Evolutionary conservation across 352 stramenopile species (phyloP).

Genomic region (Pythium rhizo-oryzae): DNA sequence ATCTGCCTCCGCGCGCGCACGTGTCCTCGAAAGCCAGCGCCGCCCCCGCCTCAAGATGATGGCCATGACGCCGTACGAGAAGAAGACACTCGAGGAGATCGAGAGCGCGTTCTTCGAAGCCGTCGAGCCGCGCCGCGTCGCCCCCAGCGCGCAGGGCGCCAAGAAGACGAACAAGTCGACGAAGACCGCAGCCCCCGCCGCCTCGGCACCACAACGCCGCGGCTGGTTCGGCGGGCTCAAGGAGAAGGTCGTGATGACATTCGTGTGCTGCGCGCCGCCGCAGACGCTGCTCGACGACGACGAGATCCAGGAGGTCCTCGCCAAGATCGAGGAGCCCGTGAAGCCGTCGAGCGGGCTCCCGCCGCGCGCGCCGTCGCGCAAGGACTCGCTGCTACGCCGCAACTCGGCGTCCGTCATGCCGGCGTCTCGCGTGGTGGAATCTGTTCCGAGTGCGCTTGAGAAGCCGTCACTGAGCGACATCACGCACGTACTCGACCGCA

Average conservation of each 20-base stretch:
- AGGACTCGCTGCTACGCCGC: constrained; percentile 12
- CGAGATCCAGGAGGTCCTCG: constrained; percentile 28
- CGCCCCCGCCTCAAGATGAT: constrained; percentile 16
- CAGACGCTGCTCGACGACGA: constrained; percentile 29
- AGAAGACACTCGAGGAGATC: constrained; percentile 28
- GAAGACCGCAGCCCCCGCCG: no score
- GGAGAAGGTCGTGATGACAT: constrained; percentile 21
- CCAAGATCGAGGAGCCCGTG: constrained; percentile 15
- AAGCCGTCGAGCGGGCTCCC: not conserved
- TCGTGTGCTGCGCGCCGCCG: constrained; percentile 31
- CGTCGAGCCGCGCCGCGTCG: constrained; percentile 9
- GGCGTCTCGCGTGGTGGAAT: constrained; percentile 2
- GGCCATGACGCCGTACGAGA: constrained; percentile 32
- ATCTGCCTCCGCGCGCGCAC: constrained; percentile 12
- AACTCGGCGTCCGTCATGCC: constrained; percentile 30
- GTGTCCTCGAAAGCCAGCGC: not conserved
- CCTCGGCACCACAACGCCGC: not conserved
- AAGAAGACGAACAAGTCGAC: not conserved
- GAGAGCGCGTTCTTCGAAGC: constrained; percentile 24
- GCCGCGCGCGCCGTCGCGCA: constrained; percentile 2
- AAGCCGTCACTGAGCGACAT: constrained; percentile 5
- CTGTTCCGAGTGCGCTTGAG: not conserved
- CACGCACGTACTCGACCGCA: not conserved
- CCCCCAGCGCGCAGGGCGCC: not conserved
- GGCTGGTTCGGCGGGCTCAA: constrained; percentile 20